phyloP scores from a whole-genome alignment of 2,329 filamentous ascomycete species.

The Alternaria viburni region DNA sequence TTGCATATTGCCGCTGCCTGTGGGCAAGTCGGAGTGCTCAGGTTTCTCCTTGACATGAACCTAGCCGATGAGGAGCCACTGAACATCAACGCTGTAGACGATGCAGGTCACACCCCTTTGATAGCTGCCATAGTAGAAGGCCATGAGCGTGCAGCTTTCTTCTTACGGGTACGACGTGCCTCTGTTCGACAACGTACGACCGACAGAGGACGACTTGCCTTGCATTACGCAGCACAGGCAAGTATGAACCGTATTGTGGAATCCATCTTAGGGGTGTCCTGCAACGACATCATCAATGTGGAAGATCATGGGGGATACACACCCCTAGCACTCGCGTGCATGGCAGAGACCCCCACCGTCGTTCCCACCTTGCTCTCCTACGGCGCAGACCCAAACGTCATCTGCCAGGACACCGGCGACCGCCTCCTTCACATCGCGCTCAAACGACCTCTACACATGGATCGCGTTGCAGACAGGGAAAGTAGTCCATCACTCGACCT shows the following conservation, averaged over 20 bases:
- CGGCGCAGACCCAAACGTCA: constrained; percentile 22
- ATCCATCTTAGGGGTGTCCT: not conserved
- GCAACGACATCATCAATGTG: constrained; percentile 10
- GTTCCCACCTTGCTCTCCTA: constrained; percentile 21
- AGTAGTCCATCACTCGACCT: constrained; percentile 13
- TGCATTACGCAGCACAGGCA: constrained; percentile 18
- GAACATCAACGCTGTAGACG: constrained; percentile 16
- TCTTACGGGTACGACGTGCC: constrained; percentile 16
- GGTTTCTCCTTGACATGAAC: constrained; percentile 6
- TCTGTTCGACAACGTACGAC: constrained; percentile 3
- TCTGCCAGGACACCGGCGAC: constrained; percentile 9
- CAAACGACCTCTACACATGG: constrained; percentile 1
- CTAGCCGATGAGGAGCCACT: not conserved
- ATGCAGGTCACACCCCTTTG: constrained; percentile 22
- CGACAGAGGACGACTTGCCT: constrained; percentile 7
- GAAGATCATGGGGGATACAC: constrained; percentile 15
- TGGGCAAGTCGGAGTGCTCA: constrained; percentile 13
- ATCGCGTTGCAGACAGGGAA: not conserved
- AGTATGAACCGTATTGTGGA: not conserved
- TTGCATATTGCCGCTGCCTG: constrained; percentile 22
- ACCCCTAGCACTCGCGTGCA: constrained; percentile 19
- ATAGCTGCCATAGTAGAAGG: constrained; percentile 17
- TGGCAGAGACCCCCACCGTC: constrained; percentile 6
- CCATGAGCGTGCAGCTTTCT: constrained; percentile 17
- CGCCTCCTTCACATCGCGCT: constrained; percentile 25